Conservation (phyloP, 441 rosid genomes). For the Mallotus repandus region DNA sequence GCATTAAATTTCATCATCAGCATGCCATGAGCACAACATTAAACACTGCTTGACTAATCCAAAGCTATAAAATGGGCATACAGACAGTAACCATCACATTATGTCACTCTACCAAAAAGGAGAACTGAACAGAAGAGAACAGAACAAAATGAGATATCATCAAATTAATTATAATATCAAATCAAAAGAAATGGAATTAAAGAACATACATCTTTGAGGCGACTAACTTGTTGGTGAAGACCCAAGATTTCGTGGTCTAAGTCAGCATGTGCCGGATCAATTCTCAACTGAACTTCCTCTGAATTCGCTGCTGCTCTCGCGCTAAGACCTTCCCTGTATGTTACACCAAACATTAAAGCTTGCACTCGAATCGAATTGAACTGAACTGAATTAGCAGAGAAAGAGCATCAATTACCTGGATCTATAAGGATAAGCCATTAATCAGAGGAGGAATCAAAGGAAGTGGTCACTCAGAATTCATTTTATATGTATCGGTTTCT, state of each 20-base stretch:
- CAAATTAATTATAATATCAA: not conserved
- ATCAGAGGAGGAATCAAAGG: not conserved
- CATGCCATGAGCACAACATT: too few relatives aligned
- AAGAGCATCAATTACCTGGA: conserved; percentile 20
- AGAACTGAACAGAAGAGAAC: too few relatives aligned
- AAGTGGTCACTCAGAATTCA: not conserved
- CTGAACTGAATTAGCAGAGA: not conserved
- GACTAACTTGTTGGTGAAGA: conserved; percentile 34
- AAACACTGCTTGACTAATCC: too few relatives aligned
- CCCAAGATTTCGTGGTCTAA: conserved; percentile 33
- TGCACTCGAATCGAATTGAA: too few relatives aligned
- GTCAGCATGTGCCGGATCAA: conserved; percentile 39
- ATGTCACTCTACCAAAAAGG: not conserved
- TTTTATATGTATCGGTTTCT: too few relatives aligned
- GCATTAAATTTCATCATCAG: too few relatives aligned
- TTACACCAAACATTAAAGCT: not conserved
- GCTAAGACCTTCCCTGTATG: conserved; percentile 34
- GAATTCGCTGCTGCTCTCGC: conserved; percentile 28
- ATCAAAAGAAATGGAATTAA: not conserved
- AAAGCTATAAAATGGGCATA: not conserved
- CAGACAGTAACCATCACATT: not conserved
- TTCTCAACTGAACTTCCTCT: conserved; percentile 40
- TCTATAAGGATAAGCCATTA: conserved; percentile 35
- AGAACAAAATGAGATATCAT: too few relatives aligned
- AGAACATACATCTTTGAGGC: conserved; percentile 31